Conservation (phyloP, 2,329 filamentous ascomycete species). For the Alternaria hordeiaustralica region DNA sequence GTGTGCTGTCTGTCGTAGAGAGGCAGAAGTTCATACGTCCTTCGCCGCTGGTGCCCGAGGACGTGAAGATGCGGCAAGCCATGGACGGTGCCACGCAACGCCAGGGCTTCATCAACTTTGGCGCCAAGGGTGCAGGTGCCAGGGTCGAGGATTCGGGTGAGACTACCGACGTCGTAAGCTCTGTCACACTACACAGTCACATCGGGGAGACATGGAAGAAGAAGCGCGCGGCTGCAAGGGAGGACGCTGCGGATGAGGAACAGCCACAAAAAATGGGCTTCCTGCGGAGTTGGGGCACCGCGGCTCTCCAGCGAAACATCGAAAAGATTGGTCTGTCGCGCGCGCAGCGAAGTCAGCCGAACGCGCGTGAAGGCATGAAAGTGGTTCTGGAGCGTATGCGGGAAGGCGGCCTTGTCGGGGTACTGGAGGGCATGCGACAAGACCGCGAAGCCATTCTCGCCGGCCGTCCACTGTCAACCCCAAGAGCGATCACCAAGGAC, state of each 20-base stretch:
- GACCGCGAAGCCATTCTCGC: conserved; percentile 58
- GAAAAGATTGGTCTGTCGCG: conserved; percentile 79
- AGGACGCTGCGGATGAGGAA: conserved; percentile 52
- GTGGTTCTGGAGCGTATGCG: conserved; percentile 77
- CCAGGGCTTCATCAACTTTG: conserved; percentile 42
- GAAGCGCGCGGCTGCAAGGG: conserved; percentile 52
- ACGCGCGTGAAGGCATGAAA: conserved; percentile 83
- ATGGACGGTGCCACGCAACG: conserved; percentile 41
- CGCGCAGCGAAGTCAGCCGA: conserved; percentile 77
- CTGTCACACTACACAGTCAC: conserved; percentile 73
- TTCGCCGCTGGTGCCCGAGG: conserved; percentile 19
- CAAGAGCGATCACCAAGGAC: conserved; percentile 23
- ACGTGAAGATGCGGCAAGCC: conserved; percentile 38
- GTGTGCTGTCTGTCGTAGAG: conserved; percentile 79
- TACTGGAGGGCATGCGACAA: conserved; percentile 73
- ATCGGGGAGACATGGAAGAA: conserved; percentile 71
- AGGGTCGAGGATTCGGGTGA: conserved; percentile 44
- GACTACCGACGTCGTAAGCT: conserved; percentile 73
- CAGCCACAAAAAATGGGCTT: conserved; percentile 61
- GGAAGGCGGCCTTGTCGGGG: conserved; percentile 69
- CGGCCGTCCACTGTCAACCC: conserved; percentile 27
- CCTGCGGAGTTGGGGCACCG: conserved; percentile 69
- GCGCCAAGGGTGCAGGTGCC: conserved; percentile 27
- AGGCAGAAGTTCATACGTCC: conserved; percentile 71
- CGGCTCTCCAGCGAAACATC: conserved; percentile 78